Percentiles rank a stretch among this genome's conserved stretches.
These are phyloP conservation scores for Calonectria leucothoes DNA, from an alignment of 2,329 filamentous ascomycete genomes.

Conservation along the genomic window DNA sequence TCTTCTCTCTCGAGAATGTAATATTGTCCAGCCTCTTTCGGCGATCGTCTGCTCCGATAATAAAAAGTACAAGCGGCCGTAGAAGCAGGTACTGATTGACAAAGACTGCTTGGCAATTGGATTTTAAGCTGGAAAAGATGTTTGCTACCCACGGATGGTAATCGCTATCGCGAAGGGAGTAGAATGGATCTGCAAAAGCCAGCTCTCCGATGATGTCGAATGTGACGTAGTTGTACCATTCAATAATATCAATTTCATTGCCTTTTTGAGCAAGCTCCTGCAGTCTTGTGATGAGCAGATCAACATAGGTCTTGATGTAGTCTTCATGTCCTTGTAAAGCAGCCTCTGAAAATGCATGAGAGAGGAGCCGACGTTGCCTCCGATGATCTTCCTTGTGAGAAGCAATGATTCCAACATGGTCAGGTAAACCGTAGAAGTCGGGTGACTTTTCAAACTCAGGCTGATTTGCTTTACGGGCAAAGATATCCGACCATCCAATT, in stretches of 20 bases:
- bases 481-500: background rate
- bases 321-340: background rate
- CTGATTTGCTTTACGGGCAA: background rate
- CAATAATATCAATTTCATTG: background rate
- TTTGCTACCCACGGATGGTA: background rate
- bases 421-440: background rate
- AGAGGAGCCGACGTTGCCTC: background rate
- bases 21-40: background rate
- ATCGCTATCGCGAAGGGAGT: background rate
- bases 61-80: background rate
- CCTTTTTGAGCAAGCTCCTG: background rate
- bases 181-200: background rate
- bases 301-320: background rate
- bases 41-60: background rate
- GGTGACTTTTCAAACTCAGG: background rate
- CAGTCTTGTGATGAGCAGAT: background rate
- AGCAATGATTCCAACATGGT: background rate
- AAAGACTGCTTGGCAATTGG: background rate
- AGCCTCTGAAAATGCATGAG: background rate
- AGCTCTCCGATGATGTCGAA: background rate
- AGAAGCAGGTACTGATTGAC: background rate
- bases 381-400: background rate
- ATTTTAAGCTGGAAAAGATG: background rate
- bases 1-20: background rate
- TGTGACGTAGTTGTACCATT: background rate